Conservation (phyloP, 2,329 filamentous ascomycete genomes). For the Fusarium acutatum region DNA sequence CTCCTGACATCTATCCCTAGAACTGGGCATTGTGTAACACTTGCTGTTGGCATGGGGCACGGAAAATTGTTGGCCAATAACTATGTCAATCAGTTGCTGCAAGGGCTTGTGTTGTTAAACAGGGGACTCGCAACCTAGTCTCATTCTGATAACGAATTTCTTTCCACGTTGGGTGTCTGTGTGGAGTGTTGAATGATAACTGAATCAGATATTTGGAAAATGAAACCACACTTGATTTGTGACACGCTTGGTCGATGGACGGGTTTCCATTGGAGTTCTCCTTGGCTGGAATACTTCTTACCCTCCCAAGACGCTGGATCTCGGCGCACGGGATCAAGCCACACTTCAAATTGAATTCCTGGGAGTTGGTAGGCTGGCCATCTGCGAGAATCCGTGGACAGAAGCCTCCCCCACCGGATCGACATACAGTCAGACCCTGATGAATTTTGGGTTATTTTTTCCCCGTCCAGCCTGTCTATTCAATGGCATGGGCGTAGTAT, state of each 20-base stretch:
- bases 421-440: not conserved
- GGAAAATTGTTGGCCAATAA: conserved; percentile 31
- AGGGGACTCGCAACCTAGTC: conserved; percentile 12
- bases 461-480: not conserved
- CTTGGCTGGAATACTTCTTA: not conserved
- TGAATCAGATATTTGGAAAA: not conserved
- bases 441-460: not conserved
- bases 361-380: not conserved
- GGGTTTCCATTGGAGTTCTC: not conserved
- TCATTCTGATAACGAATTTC: conserved; percentile 6
- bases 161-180: not conserved
- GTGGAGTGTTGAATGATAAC: not conserved
- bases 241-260: not conserved
- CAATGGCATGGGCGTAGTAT: no score
- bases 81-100: conserved; percentile 6
- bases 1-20: not conserved
- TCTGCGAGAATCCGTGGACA: not conserved
- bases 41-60: conserved; percentile 9
- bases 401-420: not conserved
- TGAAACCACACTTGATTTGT: not conserved
- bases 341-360: not conserved
- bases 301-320: not conserved
- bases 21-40: conserved; percentile 6
- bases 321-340: not conserved
- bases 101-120: not conserved